A percentile compares a stretch with the other conserved stretches of the same genome.
Conservation (phyloP, 106 monocot species). For the Acorus gramineus region DNA sequence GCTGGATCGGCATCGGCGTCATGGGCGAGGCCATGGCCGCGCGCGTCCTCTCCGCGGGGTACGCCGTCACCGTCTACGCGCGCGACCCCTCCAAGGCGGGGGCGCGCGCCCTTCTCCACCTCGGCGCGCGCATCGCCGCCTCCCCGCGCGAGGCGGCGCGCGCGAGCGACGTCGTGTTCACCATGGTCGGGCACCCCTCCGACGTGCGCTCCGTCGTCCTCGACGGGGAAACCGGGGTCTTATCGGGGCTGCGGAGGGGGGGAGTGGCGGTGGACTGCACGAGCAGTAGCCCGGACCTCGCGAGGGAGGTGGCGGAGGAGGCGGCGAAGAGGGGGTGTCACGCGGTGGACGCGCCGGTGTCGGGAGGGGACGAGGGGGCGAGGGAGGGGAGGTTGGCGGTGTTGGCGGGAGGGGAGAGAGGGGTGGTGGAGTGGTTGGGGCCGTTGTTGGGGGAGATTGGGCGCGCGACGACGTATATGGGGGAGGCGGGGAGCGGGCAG, state of each 20-base stretch:
- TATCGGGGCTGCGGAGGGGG: slow-evolving; percentile 2
- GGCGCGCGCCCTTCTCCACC: slow-evolving; percentile 1
- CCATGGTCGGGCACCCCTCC: slow-evolving; percentile 32
- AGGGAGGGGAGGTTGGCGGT: slow-evolving; percentile 36
- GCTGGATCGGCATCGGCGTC: slow-evolving; percentile 17
- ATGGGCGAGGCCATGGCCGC: slow-evolving; percentile 52
- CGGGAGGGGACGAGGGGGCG: slow-evolving; percentile 47
- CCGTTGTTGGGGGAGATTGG: slow-evolving; percentile 29
- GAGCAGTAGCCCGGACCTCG: slow-evolving; percentile 17
- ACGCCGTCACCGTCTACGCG: slow-evolving; percentile 29
- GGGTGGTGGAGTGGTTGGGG: slow-evolving; percentile 24
- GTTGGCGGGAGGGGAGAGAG: slow-evolving; percentile 36
- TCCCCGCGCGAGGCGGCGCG: slow-evolving; percentile 29
- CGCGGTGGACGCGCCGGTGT: slow-evolving; percentile 47
- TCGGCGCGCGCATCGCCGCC: slow-evolving; percentile 25
- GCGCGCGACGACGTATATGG: slow-evolving; percentile 17
- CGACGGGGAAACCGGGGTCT: slow-evolving; percentile 10
- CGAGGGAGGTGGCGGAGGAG: slow-evolving; percentile 3
- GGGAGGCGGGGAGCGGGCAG: slow-evolving; percentile 41
- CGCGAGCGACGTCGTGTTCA: slow-evolving; percentile 33
- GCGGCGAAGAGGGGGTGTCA: slow-evolving; percentile 18
- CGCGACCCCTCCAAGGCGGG: slow-evolving; percentile 32
- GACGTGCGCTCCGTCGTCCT: slow-evolving; percentile 35
- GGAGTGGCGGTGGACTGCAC: slow-evolving; percentile 18
- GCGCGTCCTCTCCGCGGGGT: slow-evolving; percentile 30